Base-by-base conservation (phyloP, 106 monocot genomes). In the Dioscorea zingiberensis region DNA sequence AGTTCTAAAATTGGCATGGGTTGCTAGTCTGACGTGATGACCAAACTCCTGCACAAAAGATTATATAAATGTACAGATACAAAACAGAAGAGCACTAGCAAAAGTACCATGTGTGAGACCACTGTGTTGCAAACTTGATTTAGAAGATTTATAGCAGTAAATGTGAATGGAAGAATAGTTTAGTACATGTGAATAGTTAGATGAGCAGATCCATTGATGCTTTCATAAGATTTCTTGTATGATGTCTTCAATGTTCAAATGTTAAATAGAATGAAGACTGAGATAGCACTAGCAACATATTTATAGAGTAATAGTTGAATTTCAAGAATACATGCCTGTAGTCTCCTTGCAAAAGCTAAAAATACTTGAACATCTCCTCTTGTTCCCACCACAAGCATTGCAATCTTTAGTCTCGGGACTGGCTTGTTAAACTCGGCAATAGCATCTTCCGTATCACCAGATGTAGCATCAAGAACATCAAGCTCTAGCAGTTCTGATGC, bases 291-390 rank as follows among this genome's bases (percentile, higher is more conserved):
- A 53, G 51, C 2, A 53, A 15, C 51, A 53, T 53, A 53, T 4
- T 53, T 56, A 56, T 56, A 21, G 6, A 56, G 56, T 12, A 21
- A 56, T 11, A 63, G 7, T 7, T 25, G 64, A 19, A 24, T 49
- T 58, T 55, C 15, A 7, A 76, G n/a, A 48, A 67, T 49, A 72
- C 87, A 62, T 86, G 63, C 97, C 88, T 97, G 97, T 54, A 97
- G 87, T 64, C 82, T 85, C 68, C 86, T 88, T 49, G 88, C 91
- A 67, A 98, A 64, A 53, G 97, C 97, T 60, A 98, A 71, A 78
- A 98, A 98, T 71, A 92, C 92, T 29, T 98, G 92, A 30, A 98
- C 84, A 74, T 98, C 97, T 85, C 97, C 97, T 79, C 97, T 81
- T 59, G 97, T 98, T 56, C 97, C 97, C 79, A 98, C 92, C 24